Evolutionary conservation across 352 stramenopile species (phyloP).

Genomic region (Phytophthora pistaciae): DNA sequence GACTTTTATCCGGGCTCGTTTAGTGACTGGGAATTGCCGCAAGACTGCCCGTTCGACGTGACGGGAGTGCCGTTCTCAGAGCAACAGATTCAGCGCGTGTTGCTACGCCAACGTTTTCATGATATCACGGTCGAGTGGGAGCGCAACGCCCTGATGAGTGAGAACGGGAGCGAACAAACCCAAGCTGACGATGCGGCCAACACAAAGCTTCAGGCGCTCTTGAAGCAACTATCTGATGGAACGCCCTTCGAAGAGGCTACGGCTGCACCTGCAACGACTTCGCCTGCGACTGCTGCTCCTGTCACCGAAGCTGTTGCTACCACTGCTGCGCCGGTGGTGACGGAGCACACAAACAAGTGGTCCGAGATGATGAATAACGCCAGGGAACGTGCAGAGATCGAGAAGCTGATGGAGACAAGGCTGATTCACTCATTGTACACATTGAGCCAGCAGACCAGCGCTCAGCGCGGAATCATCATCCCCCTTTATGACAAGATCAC

Average conservation of each 20-base stretch:
- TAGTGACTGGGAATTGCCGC: slow-evolving; percentile 36
- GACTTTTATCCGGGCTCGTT: slow-evolving; percentile 48
- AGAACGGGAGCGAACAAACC: slow-evolving; percentile 28
- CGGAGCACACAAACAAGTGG: slow-evolving; percentile 19
- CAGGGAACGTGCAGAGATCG: slow-evolving; percentile 26
- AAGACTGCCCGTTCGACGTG: slow-evolving; percentile 54
- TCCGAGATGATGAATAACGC: slow-evolving; percentile 25
- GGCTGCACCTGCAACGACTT: neutral
- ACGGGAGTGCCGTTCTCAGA: slow-evolving; percentile 36
- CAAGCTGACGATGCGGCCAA: slow-evolving; percentile 26
- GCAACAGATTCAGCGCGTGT: slow-evolving; percentile 36
- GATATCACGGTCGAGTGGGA: slow-evolving; percentile 38
- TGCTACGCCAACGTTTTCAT: slow-evolving; percentile 46
- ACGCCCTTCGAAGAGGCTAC: slow-evolving; percentile 22
- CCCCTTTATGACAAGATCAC: slow-evolving; percentile 75
- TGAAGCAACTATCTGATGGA: slow-evolving; percentile 28
- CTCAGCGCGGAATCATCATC: slow-evolving; percentile 62
- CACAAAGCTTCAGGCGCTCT: slow-evolving; percentile 26
- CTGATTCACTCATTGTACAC: slow-evolving; percentile 41
- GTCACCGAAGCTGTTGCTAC: slow-evolving; percentile 4
- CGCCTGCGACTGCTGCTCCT: slow-evolving; percentile 2
- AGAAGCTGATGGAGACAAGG: slow-evolving; percentile 40
- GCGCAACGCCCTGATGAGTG: slow-evolving; percentile 34
- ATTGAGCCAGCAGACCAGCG: slow-evolving; percentile 35
- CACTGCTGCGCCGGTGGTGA: neutral